These are phyloP conservation scores for Leccinellum albellum DNA, from an alignment of 768 basidiomycete genomes.

Conservation along the genomic window DNA sequence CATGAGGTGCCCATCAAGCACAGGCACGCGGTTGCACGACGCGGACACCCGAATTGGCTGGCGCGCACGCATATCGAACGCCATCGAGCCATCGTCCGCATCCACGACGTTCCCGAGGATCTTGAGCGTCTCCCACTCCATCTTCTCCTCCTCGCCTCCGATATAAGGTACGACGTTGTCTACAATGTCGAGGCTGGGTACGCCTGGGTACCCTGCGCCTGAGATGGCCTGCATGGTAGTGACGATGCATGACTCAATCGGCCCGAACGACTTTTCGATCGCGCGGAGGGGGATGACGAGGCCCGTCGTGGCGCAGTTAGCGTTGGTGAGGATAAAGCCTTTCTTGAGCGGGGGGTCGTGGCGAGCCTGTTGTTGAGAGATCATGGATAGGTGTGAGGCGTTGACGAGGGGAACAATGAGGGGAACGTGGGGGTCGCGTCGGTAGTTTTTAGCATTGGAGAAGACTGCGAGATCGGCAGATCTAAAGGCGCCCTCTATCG, in stretches of 20 bases:
- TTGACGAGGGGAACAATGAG: constrained; percentile 97
- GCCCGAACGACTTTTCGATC: constrained; percentile 87
- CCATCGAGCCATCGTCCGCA: constrained; percentile 48
- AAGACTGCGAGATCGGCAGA: constrained; percentile 87
- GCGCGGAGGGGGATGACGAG: constrained; percentile 88
- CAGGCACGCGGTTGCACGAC: constrained; percentile 91
- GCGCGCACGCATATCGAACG: constrained; percentile 83
- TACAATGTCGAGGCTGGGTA: constrained; percentile 83
- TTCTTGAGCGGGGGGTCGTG: constrained; percentile 66
- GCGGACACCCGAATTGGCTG: constrained; percentile 88
- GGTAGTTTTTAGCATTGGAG: constrained; percentile 95
- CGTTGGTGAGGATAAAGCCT: constrained; percentile 97
- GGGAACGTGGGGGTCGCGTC: constrained; percentile 88
- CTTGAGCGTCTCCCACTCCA: constrained; percentile 98
- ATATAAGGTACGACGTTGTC: constrained; percentile 98
- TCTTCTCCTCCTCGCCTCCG: constrained; percentile 92
- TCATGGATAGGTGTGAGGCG: constrained; percentile 75
- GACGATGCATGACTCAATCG: constrained; percentile 86
- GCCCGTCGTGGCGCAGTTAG: constrained; percentile 96
- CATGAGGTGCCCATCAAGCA: constrained; percentile 93
- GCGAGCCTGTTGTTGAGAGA: constrained; percentile 73
- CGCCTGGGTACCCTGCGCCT: constrained; percentile 96
- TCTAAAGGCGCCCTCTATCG: constrained; percentile 72
- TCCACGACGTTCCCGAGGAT: constrained; percentile 82
- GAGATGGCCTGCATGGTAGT: constrained; percentile 98